Conservation (phyloP, 176 grass and related monocot genomes). For the Eragrostis nindensis region DNA sequence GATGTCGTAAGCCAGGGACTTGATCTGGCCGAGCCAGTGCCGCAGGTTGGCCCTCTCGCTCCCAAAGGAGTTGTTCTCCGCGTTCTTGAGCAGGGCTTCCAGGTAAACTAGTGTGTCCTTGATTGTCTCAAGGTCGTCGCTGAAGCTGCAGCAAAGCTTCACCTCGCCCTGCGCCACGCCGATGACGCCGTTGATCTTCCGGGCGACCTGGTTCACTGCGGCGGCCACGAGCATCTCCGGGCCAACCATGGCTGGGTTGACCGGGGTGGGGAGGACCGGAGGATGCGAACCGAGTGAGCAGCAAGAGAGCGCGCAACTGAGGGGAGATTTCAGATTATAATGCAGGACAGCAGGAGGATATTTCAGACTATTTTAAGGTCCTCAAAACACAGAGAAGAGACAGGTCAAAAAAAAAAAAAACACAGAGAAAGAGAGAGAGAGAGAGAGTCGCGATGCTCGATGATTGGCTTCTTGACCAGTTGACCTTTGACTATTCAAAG, state of each 20-base stretch:
- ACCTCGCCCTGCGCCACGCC: slow-evolving; percentile 39
- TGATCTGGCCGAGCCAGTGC: slow-evolving; percentile 52
- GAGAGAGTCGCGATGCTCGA: too few relatives aligned
- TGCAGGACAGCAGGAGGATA: too few relatives aligned
- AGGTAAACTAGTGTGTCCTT: slow-evolving; percentile 42
- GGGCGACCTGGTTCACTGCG: slow-evolving; percentile 47
- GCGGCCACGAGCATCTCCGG: slow-evolving; percentile 49
- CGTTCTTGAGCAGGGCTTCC: slow-evolving; percentile 43
- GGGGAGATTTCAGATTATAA: too few relatives aligned
- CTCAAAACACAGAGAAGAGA: too few relatives aligned
- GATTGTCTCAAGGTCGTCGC: slow-evolving; percentile 44
- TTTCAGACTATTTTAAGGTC: too few relatives aligned
- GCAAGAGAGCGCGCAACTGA: too few relatives aligned
- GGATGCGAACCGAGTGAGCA: too few relatives aligned
- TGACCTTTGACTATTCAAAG: background rate
- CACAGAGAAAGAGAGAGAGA: too few relatives aligned
- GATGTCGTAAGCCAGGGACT: slow-evolving; percentile 52
- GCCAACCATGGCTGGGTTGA: slow-evolving; percentile 31
- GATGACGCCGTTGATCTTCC: slow-evolving; percentile 43
- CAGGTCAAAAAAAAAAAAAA: too few relatives aligned
- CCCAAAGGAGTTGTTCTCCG: slow-evolving; percentile 51
- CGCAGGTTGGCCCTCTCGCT: slow-evolving; percentile 39
- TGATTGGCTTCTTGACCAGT: slow-evolving; percentile 9
- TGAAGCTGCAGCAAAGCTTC: slow-evolving; percentile 48
- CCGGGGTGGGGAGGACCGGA: background rate